A percentile compares a stretch with the other conserved stretches of the same genome.
Evolutionary conservation across 2,329 filamentous ascomycete genomes (phyloP).

Genomic region (Furcasterigmium sp.): DNA sequence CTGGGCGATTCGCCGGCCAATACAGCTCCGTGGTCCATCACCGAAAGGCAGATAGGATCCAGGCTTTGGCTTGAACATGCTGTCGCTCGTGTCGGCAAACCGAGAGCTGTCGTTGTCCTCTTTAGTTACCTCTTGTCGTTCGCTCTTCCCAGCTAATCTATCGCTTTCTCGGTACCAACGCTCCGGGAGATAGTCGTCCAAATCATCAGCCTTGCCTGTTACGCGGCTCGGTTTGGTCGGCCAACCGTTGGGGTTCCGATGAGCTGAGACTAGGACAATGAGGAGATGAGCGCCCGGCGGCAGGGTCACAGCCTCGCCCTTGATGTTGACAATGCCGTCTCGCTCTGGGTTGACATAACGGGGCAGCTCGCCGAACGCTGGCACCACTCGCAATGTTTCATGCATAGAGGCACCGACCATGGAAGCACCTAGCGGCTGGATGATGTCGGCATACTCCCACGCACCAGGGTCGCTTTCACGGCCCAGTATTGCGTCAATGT

Average conservation of each 20-base stretch:
- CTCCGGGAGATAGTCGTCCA: conserved; percentile 66
- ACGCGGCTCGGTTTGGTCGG: conserved; percentile 45
- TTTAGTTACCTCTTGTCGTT: conserved; percentile 18
- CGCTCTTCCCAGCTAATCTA: conserved; percentile 10
- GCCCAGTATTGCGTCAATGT: conserved; percentile 62
- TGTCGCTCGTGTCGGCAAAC: conserved; percentile 55
- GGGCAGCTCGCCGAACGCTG: conserved; percentile 66
- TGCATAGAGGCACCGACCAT: conserved; percentile 73
- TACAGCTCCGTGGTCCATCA: conserved; percentile 51
- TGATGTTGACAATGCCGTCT: conserved; percentile 53
- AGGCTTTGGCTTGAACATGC: conserved; percentile 54
- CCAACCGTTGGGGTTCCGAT: conserved; percentile 71
- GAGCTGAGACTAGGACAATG: conserved; percentile 49
- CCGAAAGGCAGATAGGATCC: conserved; percentile 56
- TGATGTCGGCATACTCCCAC: conserved; percentile 67
- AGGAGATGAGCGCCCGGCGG: conserved; percentile 52
- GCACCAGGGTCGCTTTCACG: conserved; percentile 44
- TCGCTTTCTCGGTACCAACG: conserved; percentile 56
- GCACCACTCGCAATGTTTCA: conserved; percentile 69
- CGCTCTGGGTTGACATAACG: conserved; percentile 50
- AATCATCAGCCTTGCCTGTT: conserved; percentile 42
- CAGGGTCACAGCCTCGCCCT: conserved; percentile 52
- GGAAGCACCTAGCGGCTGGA: conserved; percentile 61
- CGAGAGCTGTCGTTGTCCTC: conserved; percentile 55
- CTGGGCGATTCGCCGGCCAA: conserved; percentile 54